Evolutionary conservation across 2,329 filamentous ascomycete genomes (phyloP), one percentile per base, ranked within the genome.

Genomic region (Penicillium sp.): DNA sequence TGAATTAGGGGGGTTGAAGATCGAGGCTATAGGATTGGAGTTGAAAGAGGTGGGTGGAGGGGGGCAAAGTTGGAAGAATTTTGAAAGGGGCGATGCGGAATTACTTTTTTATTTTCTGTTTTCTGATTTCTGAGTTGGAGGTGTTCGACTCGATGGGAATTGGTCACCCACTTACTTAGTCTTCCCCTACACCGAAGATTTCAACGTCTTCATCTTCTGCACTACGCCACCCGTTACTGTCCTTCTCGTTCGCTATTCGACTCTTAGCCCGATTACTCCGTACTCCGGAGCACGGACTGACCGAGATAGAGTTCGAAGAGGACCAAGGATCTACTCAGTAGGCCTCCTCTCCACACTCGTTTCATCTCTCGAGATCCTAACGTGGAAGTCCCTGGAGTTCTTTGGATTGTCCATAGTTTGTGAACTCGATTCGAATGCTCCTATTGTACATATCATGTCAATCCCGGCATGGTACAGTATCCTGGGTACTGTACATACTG

Each of bases 11-110:
- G 40, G 39, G 23, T 32, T 25, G 38, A 37, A 46, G 31, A 28
- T 41, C 38, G 13, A 31, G 24, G n/a, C 25, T 20, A 31, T 20
- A 31, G 25, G 46, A 27, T 32, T 32, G 25, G 45, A 46, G 41
- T 23, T 23, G 39, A 35, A 42, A 46, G 39, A 29, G 15, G 18
- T 38, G 44, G 24, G 27, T 25, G 42, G 2, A 23, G 15, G 15
- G 15, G 15, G 15, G 15, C 15, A 37, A 13, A 6, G 20, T 23
- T 27, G 28, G 33, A 37, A 47, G 31, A 32, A 55, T 58, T 56
- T 51, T 42, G 33, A 58, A 56, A 58, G 55, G 51, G 54, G 57
- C 45, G 49, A 55, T 57, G 46, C 48, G 32, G 41, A 46, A 33
- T 38, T 46, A 46, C 44, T 23, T 46, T 40, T 42, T 31, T 49